Conservation (phyloP, 805 yeast species). For the Suhomyces pyralidae region DNA sequence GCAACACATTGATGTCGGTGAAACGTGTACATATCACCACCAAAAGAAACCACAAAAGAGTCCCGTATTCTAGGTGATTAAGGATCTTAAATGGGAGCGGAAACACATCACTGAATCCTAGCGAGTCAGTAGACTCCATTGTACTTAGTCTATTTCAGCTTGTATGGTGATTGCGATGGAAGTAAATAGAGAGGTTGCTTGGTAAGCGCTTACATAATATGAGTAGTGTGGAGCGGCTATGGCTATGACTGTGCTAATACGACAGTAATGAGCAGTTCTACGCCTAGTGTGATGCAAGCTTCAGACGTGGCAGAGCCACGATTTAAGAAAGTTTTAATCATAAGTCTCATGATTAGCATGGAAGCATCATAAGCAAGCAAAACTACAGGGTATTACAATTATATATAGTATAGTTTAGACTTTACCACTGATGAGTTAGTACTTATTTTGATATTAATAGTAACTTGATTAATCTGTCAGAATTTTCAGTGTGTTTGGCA, state of each 20-base stretch:
- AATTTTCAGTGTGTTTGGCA: slow-evolving; percentile 69
- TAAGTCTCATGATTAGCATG: slow-evolving; percentile 62
- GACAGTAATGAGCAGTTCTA: not conserved
- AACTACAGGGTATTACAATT: not conserved
- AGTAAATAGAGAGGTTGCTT: not conserved
- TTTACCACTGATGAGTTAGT: not conserved
- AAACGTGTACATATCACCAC: slow-evolving; percentile 35
- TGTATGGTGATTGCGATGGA: not conserved
- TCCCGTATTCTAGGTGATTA: slow-evolving; percentile 46
- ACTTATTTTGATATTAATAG: not conserved
- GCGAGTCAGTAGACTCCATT: not conserved
- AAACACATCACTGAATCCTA: slow-evolving; percentile 16
- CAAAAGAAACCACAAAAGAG: slow-evolving; percentile 52
- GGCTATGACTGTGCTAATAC: not conserved
- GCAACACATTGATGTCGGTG: slow-evolving; percentile 43
- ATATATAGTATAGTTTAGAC: not conserved
- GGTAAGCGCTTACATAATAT: not conserved
- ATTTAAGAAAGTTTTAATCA: slow-evolving; percentile 40
- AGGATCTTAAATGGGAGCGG: slow-evolving; percentile 47
- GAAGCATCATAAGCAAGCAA: slow-evolving; percentile 47
- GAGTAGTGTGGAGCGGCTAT: not conserved
- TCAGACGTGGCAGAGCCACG: slow-evolving; percentile 34
- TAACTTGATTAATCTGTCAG: slow-evolving; percentile 36
- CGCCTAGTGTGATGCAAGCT: slow-evolving; percentile 17
- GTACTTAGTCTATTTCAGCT: not conserved